These are phyloP conservation scores for Castanopsis chinensis DNA, from an alignment of 306 rosid species.

Conservation along the genomic window DNA sequence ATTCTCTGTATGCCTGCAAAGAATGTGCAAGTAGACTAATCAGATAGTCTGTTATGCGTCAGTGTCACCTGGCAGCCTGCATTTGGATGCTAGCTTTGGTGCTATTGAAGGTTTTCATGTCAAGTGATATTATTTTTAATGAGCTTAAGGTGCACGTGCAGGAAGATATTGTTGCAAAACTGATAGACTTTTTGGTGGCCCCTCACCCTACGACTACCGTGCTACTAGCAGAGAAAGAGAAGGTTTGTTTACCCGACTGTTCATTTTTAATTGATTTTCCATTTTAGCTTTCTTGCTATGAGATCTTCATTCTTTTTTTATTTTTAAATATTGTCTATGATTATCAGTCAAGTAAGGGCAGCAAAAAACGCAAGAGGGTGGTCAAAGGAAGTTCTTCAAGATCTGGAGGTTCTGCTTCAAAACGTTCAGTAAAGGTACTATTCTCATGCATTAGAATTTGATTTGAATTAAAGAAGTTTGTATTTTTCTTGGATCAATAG, in stretches of 20 bases:
- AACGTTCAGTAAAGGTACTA: conserved; percentile 66
- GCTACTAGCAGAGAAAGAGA: conserved; percentile 75
- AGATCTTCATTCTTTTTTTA: conserved; percentile 10
- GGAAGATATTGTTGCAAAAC: conserved; percentile 82
- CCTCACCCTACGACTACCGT: conserved; percentile 77
- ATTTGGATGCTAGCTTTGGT: not conserved
- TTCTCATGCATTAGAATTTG: conserved; percentile 15
- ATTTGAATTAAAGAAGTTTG: conserved; percentile 19
- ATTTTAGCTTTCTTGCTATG: not conserved
- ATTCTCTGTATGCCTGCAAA: not conserved
- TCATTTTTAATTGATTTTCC: not conserved
- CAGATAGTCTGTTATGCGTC: not conserved
- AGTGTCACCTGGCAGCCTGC: not conserved
- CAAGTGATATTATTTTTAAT: conserved; percentile 3
- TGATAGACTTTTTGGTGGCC: conserved; percentile 76
- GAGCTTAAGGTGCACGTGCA: conserved; percentile 33
- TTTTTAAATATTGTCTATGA: conserved; percentile 1
- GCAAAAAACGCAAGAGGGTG: conserved; percentile 68
- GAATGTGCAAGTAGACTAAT: not conserved
- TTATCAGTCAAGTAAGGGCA: conserved; percentile 59
- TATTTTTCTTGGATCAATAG: not conserved
- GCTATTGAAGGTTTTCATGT: not conserved
- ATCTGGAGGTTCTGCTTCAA: conserved; percentile 51
- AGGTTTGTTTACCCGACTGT: conserved; percentile 41
- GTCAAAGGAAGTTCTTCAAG: conserved; percentile 55